These are phyloP conservation scores for Nelumbo lutea DNA, from an alignment of 164 flowering plant species.

Conservation along the genomic window DNA sequence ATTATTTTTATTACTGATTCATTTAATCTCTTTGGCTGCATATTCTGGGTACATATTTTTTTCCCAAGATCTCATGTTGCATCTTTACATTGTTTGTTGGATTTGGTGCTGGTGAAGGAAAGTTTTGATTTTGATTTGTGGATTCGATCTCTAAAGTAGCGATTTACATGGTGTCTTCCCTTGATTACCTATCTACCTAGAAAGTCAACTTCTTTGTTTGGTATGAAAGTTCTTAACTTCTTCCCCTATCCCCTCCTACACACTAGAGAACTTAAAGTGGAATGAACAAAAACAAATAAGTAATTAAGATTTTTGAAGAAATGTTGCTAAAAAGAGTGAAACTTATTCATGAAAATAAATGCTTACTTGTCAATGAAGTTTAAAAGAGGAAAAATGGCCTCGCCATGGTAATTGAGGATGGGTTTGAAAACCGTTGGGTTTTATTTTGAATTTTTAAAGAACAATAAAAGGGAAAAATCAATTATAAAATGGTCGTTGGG, in stretches of 20 bases:
- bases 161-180: not conserved
- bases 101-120: not conserved
- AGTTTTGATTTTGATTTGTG: not conserved
- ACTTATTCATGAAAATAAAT: too few relatives aligned
- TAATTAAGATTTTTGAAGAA: too few relatives aligned
- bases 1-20: not conserved
- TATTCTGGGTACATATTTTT: not conserved
- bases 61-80: not conserved
- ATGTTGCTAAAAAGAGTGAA: not conserved
- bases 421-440: too few relatives aligned
- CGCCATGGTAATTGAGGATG: too few relatives aligned
- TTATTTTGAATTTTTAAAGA: too few relatives aligned
- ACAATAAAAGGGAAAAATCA: too few relatives aligned
- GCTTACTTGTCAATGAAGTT: too few relatives aligned
- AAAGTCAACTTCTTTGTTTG: not conserved
- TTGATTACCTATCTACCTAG: not conserved
- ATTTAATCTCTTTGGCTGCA: not conserved
- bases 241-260: not conserved
- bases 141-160: not conserved
- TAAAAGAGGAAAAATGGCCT: too few relatives aligned
- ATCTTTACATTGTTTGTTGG: too few relatives aligned
- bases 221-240: constrained; percentile 1
- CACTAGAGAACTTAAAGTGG: not conserved
- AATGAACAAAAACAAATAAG: too few relatives aligned
- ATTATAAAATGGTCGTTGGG: too few relatives aligned